Evolutionary conservation across 176 grass and related monocot genomes (phyloP).

Genomic region (Juncus inflexus): DNA sequence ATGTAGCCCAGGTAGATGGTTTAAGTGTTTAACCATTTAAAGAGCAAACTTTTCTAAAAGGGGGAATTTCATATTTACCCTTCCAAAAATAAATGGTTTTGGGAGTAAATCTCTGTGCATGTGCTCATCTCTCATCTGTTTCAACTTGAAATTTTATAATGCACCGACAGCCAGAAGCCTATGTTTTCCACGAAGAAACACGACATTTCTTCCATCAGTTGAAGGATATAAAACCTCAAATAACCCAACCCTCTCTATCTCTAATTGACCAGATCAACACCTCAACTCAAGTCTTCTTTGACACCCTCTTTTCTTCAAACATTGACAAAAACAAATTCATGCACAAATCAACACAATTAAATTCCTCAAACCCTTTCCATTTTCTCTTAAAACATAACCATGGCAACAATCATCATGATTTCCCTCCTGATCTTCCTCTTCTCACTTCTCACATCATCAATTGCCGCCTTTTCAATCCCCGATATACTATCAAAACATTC

Average conservation of each 20-base stretch:
- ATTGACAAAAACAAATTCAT: neutral
- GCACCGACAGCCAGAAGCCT: neutral
- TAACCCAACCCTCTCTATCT: neutral
- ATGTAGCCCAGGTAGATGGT: no score
- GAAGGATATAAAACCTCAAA: neutral
- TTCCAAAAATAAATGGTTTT: no score
- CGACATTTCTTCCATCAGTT: no score
- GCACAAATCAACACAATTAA: neutral
- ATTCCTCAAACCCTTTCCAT: neutral
- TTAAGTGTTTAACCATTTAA: no score
- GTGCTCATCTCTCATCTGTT: no score
- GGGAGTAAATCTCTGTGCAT: no score
- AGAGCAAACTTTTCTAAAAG: no score
- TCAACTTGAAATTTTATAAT: no score
- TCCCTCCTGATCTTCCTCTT: constrained; percentile 22
- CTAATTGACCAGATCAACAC: constrained; percentile 16
- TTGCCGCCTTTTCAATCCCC: neutral
- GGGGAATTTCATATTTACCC: no score
- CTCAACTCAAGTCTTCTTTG: constrained; percentile 19
- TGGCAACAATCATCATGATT: constrained; percentile 16
- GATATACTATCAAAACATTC: neutral
- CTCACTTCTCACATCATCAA: neutral
- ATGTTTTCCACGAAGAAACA: neutral
- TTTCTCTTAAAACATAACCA: constrained; percentile 6
- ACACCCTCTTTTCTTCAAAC: constrained; percentile 11